Conservation (phyloP, 345 rosid genomes). For the Pugionium cornutum region DNA sequence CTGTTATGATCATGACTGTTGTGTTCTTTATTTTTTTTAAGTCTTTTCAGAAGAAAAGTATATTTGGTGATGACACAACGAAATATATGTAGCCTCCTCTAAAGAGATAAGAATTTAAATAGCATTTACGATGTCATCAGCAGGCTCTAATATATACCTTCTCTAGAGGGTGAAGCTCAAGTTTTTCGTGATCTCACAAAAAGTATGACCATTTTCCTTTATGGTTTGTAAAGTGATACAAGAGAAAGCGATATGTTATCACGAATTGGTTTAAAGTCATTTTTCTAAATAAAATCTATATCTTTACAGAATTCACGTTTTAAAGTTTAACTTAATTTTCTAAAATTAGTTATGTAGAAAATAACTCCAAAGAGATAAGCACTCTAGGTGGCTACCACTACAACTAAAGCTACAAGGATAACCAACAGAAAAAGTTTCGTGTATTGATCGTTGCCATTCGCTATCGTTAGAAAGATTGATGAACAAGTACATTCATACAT, state of each 20-base stretch:
- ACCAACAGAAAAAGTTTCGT: conserved; percentile 7
- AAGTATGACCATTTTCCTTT: conserved; percentile 26
- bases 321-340: neutral
- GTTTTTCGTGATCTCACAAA: conserved; percentile 21
- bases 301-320: conserved; percentile 9
- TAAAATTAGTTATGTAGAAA: neutral
- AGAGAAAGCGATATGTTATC: conserved; percentile 14
- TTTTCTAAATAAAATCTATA: neutral
- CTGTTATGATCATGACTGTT: conserved; percentile 31
- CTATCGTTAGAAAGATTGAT: too few species aligned
- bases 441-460: neutral
- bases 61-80: conserved; percentile 26
- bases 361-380: conserved; percentile 8
- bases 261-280: conserved; percentile 15
- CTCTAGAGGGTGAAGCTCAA: conserved; percentile 33
- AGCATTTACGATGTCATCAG: conserved; percentile 25
- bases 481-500: too few species aligned
- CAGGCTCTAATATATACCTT: conserved; percentile 36
- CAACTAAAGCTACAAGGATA: conserved; percentile 18
- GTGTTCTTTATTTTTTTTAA: neutral
- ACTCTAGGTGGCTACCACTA: conserved; percentile 21
- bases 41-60: conserved; percentile 28
- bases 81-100: neutral
- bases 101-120: conserved; percentile 31
- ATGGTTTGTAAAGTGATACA: conserved; percentile 15